These are phyloP conservation scores for Dendrocalamus sinicus DNA, from an alignment of 176 grass and related monocot species.

Conservation along the genomic window DNA sequence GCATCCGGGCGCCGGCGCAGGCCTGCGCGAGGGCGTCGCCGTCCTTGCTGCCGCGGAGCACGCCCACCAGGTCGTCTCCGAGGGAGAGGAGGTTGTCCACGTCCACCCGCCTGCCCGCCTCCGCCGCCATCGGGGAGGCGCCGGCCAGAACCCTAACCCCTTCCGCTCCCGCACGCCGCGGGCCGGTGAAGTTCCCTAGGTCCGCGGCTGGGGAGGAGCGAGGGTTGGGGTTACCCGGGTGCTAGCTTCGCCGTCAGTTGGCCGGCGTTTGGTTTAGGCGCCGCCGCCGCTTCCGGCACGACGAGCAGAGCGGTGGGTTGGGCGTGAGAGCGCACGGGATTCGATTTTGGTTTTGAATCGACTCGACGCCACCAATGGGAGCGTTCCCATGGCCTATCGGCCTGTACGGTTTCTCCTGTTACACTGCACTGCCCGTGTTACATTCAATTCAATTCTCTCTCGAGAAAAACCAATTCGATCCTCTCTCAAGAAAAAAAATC, in stretches of 20 bases:
- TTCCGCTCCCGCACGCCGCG: background rate
- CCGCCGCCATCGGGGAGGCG: slow-evolving; percentile 42
- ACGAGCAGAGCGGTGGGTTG: background rate
- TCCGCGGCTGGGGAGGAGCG: background rate
- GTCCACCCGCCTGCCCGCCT: slow-evolving; percentile 38
- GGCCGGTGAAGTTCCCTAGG: background rate
- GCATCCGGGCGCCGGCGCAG: slow-evolving; percentile 43
- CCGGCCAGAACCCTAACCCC: slow-evolving; percentile 41
- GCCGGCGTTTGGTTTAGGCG: background rate
- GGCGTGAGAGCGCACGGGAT: background rate
- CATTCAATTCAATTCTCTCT: too few species aligned
- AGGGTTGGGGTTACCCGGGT: background rate
- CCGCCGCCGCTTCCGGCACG: background rate
- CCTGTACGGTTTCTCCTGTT: too few species aligned
- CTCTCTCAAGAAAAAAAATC: too few species aligned
- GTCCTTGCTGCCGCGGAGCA: slow-evolving; percentile 51
- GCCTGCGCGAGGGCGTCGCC: slow-evolving; percentile 43
- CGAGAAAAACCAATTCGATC: too few species aligned
- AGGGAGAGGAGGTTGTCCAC: slow-evolving; percentile 51
- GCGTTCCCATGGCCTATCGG: background rate
- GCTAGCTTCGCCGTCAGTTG: slow-evolving; percentile 6
- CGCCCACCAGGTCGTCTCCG: slow-evolving; percentile 50
- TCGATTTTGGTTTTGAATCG: slow-evolving; percentile 24
- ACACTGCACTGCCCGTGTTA: too few species aligned
- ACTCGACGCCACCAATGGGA: background rate